Percentiles rank a stretch among this genome's conserved stretches.
Conservation (phyloP, 768 basidiomycete genomes). For the Termitomyces sp. region DNA sequence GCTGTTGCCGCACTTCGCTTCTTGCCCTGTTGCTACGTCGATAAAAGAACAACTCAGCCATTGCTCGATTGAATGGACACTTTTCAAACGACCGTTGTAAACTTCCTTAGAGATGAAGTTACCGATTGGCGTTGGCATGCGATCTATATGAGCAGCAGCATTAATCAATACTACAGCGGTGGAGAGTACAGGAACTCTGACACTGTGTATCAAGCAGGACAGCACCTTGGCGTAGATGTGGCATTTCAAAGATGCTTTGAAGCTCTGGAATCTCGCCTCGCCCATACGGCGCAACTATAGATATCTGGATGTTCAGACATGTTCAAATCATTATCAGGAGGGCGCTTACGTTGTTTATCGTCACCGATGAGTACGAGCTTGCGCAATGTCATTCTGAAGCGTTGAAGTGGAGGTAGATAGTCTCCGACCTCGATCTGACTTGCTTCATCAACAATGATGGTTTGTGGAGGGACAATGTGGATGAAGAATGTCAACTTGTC, state of each 20-base stretch:
- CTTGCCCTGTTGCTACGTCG: conserved; percentile 34
- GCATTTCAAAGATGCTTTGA: conserved; percentile 57
- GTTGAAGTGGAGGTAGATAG: conserved; percentile 34
- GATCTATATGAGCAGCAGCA: conserved; percentile 27
- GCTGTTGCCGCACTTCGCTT: conserved; percentile 25
- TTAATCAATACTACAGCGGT: neutral
- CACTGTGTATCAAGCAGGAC: conserved; percentile 60
- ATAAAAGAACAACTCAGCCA: conserved; percentile 51
- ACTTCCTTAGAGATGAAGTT: conserved; percentile 54
- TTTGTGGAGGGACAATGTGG: conserved; percentile 28
- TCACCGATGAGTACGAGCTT: conserved; percentile 51
- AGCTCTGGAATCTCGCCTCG: conserved; percentile 44
- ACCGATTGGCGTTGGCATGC: conserved; percentile 64
- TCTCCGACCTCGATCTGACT: conserved; percentile 50
- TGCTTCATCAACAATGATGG: conserved; percentile 47
- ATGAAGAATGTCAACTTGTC: conserved; percentile 18
- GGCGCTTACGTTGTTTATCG: conserved; percentile 41
- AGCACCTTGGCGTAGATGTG: conserved; percentile 36
- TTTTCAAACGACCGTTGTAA: conserved; percentile 48
- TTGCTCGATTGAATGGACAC: conserved; percentile 31
- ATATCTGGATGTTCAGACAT: neutral
- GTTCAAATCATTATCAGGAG: neutral
- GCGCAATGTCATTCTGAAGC: conserved; percentile 27
- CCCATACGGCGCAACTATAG: conserved; percentile 61
- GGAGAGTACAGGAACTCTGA: conserved; percentile 22